Conservation (phyloP, 805 yeast species). For the Cyberlindnera subsufficiens region DNA sequence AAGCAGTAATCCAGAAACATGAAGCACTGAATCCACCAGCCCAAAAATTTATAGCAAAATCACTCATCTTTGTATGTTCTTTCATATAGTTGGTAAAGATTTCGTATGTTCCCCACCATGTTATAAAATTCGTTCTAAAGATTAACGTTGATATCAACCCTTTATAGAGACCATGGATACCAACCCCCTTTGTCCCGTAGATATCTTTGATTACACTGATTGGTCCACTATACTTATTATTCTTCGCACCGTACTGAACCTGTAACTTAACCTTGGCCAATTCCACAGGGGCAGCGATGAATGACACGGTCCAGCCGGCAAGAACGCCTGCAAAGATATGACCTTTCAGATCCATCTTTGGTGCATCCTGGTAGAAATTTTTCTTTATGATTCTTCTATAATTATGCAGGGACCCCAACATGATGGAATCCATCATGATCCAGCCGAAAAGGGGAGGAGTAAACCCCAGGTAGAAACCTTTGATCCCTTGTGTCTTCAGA, state of each 20-base stretch:
- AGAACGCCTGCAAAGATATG: slow-evolving; percentile 70
- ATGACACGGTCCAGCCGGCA: slow-evolving; percentile 86
- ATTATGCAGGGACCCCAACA: slow-evolving; percentile 80
- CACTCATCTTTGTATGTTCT: slow-evolving; percentile 56
- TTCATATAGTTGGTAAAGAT: slow-evolving; percentile 65
- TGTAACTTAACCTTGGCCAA: slow-evolving; percentile 84
- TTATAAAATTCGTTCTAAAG: slow-evolving; percentile 78
- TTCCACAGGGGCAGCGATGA: slow-evolving; percentile 95
- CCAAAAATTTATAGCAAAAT: slow-evolving; percentile 80
- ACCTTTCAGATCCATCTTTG: slow-evolving; percentile 66
- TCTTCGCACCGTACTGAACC: slow-evolving; percentile 78
- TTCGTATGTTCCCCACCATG: slow-evolving; percentile 95
- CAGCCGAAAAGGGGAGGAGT: slow-evolving; percentile 92
- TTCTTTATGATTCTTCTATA: slow-evolving; percentile 66
- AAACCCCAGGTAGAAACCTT: slow-evolving; percentile 83
- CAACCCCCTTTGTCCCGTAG: slow-evolving; percentile 43
- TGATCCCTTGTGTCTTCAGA: slow-evolving; percentile 62
- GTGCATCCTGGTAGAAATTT: slow-evolving; percentile 50
- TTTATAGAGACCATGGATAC: slow-evolving; percentile 69
- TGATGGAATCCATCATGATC: slow-evolving; percentile 89
- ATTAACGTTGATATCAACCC: slow-evolving; percentile 84
- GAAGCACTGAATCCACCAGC: slow-evolving; percentile 85
- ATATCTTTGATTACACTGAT: slow-evolving; percentile 62
- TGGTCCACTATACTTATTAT: slow-evolving; percentile 70
- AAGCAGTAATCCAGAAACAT: slow-evolving; percentile 84